Evolutionary conservation across 2,329 filamentous ascomycete species (phyloP).

Genomic region (Paraphaeosphaeria sporulosa): DNA sequence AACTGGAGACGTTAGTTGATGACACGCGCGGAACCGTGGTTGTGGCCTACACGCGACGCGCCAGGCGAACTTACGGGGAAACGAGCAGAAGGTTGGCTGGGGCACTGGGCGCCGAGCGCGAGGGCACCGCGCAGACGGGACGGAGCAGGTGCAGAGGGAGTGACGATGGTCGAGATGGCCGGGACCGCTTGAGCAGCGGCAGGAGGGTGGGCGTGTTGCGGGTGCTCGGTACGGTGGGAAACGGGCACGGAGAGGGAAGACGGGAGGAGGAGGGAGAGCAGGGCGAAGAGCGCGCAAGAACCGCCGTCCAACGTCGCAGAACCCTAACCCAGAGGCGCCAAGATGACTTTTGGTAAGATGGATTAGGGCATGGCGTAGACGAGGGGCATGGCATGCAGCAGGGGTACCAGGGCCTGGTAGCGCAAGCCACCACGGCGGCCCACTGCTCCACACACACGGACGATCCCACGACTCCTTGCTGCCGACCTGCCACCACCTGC

Average conservation of each 20-base stretch:
- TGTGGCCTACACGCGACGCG: slow-evolving; percentile 1
- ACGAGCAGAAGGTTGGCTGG: slow-evolving; percentile 6
- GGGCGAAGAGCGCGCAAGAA: slow-evolving; percentile 11
- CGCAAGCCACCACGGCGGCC: neutral
- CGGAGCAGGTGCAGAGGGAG: slow-evolving; percentile 6
- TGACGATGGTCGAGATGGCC: neutral
- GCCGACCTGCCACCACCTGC: slow-evolving; percentile 9
- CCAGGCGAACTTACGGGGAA: slow-evolving; percentile 10
- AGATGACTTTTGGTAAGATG: slow-evolving; percentile 11
- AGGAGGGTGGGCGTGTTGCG: neutral
- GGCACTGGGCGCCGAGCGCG: slow-evolving; percentile 24
- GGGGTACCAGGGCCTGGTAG: neutral
- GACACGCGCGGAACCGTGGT: neutral
- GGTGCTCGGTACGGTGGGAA: neutral
- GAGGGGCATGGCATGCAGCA: slow-evolving; percentile 8
- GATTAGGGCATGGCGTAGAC: slow-evolving; percentile 10
- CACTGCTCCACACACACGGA: slow-evolving; percentile 6
- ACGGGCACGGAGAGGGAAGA: neutral
- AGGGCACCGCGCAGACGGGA: slow-evolving; percentile 29
- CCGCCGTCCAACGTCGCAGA: slow-evolving; percentile 9
- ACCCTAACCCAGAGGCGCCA: slow-evolving; percentile 7
- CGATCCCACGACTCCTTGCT: slow-evolving; percentile 10
- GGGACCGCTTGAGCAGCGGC: neutral
- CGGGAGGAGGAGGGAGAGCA: slow-evolving; percentile 9
- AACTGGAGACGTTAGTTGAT: neutral